Percentiles rank a stretch among this genome's conserved stretches.
These are phyloP conservation scores for Tuctoria greenei DNA, from an alignment of 176 grass and related monocot genomes.

Conservation along the genomic window DNA sequence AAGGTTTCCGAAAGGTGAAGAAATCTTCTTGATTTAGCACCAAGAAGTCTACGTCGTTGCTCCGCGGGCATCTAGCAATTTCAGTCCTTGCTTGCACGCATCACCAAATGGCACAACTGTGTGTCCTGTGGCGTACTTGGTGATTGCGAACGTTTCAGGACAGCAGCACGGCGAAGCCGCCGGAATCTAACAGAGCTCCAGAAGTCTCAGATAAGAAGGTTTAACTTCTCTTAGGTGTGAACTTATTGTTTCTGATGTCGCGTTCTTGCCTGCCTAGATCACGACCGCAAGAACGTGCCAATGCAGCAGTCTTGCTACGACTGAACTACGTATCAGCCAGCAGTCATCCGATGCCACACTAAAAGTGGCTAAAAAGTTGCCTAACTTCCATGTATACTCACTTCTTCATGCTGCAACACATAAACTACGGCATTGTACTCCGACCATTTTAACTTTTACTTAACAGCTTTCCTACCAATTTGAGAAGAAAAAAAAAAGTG, in stretches of 20 bases:
- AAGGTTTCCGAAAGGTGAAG: not conserved
- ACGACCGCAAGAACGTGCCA: not conserved
- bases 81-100: slow-evolving; percentile 1
- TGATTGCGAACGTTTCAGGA: not conserved
- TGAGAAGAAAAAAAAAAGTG: not conserved
- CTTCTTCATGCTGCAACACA: not conserved
- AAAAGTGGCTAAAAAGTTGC: not conserved
- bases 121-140: not conserved
- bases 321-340: not conserved
- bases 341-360: slow-evolving; percentile 8
- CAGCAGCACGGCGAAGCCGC: not conserved
- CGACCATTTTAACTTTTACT: too few relatives aligned
- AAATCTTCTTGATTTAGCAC: not conserved
- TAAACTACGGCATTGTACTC: not conserved
- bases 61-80: not conserved
- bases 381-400: not conserved
- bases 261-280: not conserved
- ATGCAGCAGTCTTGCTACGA: not conserved
- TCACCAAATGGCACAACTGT: not conserved
- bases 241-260: not conserved
- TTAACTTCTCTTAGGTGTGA: not conserved
- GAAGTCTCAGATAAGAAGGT: not conserved
- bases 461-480: too few relatives aligned
- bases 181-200: not conserved
- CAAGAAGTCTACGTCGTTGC: slow-evolving; percentile 4